Evolutionary conservation across 2,329 filamentous ascomycete genomes (phyloP).

Genomic region (Phyllosticta capitalensis): DNA sequence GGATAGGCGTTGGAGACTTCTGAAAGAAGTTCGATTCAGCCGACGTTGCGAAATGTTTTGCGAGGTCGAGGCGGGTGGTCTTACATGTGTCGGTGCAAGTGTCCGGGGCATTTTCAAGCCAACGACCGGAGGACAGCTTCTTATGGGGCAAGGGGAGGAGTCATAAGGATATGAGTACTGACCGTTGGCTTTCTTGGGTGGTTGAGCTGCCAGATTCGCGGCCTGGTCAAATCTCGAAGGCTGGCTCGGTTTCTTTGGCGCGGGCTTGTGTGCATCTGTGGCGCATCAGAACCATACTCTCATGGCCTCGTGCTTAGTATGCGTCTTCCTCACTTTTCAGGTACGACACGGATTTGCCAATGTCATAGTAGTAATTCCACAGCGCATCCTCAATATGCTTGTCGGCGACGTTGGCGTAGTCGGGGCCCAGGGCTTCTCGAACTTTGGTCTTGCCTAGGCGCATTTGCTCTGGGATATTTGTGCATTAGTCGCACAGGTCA

Average conservation of each 20-base stretch:
- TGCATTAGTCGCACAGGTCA: neutral
- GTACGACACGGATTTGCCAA: conserved; percentile 75
- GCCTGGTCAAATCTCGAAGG: conserved; percentile 38
- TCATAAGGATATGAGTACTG: conserved; percentile 25
- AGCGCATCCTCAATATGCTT: conserved; percentile 78
- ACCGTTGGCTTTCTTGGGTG: conserved; percentile 36
- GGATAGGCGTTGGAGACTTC: conserved; percentile 1
- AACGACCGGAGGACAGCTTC: conserved; percentile 15
- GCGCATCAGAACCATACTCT: neutral
- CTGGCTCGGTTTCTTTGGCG: conserved; percentile 32
- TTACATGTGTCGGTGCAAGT: conserved; percentile 4
- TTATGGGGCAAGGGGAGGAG: conserved; percentile 1
- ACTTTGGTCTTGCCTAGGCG: conserved; percentile 58
- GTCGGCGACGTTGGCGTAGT: conserved; percentile 38
- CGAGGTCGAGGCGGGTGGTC: neutral
- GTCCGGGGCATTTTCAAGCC: conserved; percentile 3
- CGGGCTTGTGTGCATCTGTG: conserved; percentile 20
- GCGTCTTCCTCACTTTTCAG: conserved; percentile 48
- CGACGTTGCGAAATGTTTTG: neutral
- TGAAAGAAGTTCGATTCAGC: neutral
- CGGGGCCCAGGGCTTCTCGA: conserved; percentile 49
- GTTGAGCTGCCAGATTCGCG: conserved; percentile 29
- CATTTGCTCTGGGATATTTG: conserved; percentile 41
- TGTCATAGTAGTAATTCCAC: conserved; percentile 94
- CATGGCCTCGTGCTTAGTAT: neutral